Percentiles rank a stretch among this genome's conserved stretches.
phyloP scores from a whole-genome alignment of 2,329 filamentous ascomycete species.

The Aspergillus unguis region DNA sequence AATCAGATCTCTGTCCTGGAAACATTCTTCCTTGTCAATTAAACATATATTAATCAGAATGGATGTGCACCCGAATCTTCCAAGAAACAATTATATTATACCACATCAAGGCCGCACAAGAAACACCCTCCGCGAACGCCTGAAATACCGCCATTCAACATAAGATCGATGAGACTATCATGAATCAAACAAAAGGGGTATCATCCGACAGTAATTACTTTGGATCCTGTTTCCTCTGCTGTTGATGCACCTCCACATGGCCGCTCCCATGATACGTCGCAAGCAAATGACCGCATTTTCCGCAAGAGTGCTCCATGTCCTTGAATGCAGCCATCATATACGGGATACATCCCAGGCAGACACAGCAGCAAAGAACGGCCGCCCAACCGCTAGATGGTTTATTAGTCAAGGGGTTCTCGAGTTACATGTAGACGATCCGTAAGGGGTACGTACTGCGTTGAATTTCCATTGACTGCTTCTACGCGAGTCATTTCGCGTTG shows the following conservation, averaged over 20 bases:
- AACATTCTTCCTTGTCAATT: too few relatives aligned
- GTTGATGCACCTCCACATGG: slow-evolving; percentile 42
- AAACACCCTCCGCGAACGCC: too few relatives aligned
- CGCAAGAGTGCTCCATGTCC: slow-evolving; percentile 49
- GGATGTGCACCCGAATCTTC: too few relatives aligned
- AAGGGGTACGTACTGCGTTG: slow-evolving; percentile 27
- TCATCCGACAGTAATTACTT: background rate
- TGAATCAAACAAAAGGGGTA: background rate
- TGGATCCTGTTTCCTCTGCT: background rate
- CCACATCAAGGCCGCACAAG: too few relatives aligned
- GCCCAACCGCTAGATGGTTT: slow-evolving; percentile 44
- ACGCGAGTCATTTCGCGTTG: slow-evolving; percentile 33
- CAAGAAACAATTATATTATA: too few relatives aligned
- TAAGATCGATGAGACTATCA: background rate
- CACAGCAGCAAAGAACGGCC: slow-evolving; percentile 41
- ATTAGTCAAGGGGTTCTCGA: background rate
- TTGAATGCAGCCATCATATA: slow-evolving; percentile 49
- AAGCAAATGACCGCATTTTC: slow-evolving; percentile 44
- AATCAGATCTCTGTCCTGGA: too few relatives aligned
- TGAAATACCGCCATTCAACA: too few relatives aligned
- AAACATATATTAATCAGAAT: too few relatives aligned
- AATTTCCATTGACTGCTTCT: slow-evolving; percentile 22
- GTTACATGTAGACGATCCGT: background rate
- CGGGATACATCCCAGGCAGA: slow-evolving; percentile 48
- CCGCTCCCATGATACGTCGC: slow-evolving; percentile 51